Conservation (phyloP, 768 basidiomycete genomes). For the Pleurotus citrinopileatus region DNA sequence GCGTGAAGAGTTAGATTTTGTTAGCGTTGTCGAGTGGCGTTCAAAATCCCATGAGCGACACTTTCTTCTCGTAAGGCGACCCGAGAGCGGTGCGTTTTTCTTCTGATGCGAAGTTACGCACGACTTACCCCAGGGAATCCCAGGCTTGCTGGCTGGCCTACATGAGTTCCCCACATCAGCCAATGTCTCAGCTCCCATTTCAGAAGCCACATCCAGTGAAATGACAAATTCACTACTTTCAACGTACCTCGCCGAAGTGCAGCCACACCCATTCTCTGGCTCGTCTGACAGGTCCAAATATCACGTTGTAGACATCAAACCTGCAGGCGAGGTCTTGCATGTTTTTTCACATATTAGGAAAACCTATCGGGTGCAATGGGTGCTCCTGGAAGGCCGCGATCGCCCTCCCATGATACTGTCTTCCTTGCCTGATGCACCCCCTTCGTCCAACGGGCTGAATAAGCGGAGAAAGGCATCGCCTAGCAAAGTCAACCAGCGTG, state of each 20-base stretch:
- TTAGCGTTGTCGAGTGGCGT: conserved; percentile 85
- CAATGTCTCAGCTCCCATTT: conserved; percentile 46
- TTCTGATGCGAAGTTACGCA: conserved; percentile 12
- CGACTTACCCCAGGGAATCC: conserved; percentile 6
- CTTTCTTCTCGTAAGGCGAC: conserved; percentile 79
- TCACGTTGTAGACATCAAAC: conserved; percentile 42
- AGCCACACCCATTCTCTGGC: not conserved
- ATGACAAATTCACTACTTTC: conserved; percentile 35
- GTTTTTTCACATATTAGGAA: conserved; percentile 90
- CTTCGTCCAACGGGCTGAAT: conserved; percentile 6
- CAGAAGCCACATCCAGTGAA: conserved; percentile 26
- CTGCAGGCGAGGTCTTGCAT: conserved; percentile 69
- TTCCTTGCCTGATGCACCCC: conserved; percentile 9
- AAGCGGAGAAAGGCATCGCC: conserved; percentile 12
- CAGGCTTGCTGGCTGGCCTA: conserved; percentile 88
- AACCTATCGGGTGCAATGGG: conserved; percentile 78
- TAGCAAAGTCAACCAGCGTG: conserved; percentile 16
- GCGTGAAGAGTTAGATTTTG: conserved; percentile 80
- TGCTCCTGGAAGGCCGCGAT: conserved; percentile 56
- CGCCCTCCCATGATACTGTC: conserved; percentile 19
- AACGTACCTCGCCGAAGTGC: conserved; percentile 34
- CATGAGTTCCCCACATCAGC: conserved; percentile 79
- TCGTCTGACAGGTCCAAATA: conserved; percentile 26
- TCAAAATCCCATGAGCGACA: conserved; percentile 37
- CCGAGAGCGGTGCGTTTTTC: conserved; percentile 63